Evolutionary conservation across 202 grass and related monocot genomes (phyloP).

Genomic region (Tripidium arundinaceum): DNA sequence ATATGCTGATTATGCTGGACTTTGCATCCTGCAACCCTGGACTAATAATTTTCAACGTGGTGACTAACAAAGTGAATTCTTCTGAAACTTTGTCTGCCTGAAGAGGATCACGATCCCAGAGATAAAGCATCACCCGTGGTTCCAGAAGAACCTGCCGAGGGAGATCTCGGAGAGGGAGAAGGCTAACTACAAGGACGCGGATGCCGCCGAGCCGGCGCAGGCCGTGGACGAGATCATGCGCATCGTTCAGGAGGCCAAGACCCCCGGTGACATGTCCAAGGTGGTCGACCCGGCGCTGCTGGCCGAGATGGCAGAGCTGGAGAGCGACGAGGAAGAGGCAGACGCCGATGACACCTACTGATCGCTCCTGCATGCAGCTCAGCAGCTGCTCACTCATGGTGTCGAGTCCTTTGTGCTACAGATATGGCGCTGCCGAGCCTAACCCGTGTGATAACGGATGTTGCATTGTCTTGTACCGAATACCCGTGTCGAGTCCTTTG

Average conservation of each 20-base stretch:
- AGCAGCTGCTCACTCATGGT: background rate
- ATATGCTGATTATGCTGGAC: background rate
- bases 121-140: constrained; percentile 86
- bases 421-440: background rate
- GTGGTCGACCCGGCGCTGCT: constrained; percentile 21
- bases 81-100: background rate
- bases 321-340: constrained; percentile 44
- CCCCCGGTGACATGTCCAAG: constrained; percentile 42
- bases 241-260: constrained; percentile 79
- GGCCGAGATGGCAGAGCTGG: constrained; percentile 47
- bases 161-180: constrained; percentile 70
- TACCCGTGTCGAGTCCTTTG: background rate
- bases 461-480: no score
- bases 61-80: background rate
- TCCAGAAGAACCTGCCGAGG: constrained; percentile 67
- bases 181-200: constrained; percentile 41
- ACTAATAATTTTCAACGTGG: background rate
- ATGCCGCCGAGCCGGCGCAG: constrained; percentile 30
- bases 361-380: background rate
- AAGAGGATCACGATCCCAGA: constrained; percentile 91
- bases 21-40: background rate
- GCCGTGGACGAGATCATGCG: constrained; percentile 74
- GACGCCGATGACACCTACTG: constrained; percentile 40
- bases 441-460: background rate
- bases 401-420: background rate